Percentiles rank a stretch among this genome's conserved stretches.
Conservation (phyloP, 257 asterid species). For the Fraxinus americana region DNA sequence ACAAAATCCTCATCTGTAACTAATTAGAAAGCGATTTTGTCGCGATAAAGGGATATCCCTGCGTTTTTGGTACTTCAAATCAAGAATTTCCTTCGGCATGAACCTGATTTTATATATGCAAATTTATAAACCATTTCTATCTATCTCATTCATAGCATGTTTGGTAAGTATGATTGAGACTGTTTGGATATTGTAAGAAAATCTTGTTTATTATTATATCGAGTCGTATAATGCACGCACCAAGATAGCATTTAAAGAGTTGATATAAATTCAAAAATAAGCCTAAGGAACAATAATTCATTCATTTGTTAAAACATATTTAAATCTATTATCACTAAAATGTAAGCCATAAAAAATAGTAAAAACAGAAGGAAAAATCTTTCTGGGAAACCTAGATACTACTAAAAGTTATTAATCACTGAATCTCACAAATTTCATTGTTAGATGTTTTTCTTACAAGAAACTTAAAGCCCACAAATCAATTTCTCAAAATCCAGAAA, state of each 20-base stretch:
- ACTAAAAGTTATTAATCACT: background rate
- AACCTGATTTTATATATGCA: background rate
- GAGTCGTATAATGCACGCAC: too few species aligned
- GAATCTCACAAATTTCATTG: slow-evolving; percentile 17
- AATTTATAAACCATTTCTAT: background rate
- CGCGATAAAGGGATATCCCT: slow-evolving; percentile 53
- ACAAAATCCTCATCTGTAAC: slow-evolving; percentile 30
- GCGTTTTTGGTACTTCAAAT: slow-evolving; percentile 43
- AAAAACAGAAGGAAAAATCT: background rate
- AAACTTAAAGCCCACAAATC: slow-evolving; percentile 42
- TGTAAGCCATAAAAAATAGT: background rate
- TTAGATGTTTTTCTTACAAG: slow-evolving; percentile 30
- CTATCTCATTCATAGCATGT: background rate
- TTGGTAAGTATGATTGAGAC: too few species aligned
- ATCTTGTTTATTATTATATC: background rate
- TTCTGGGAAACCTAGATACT: background rate
- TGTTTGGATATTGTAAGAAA: too few species aligned
- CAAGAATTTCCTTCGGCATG: background rate
- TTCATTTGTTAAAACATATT: background rate
- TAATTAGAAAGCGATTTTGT: slow-evolving; percentile 43
- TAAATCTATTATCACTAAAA: too few species aligned
- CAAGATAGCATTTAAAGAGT: too few species aligned
- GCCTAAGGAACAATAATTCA: background rate
- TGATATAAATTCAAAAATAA: too few species aligned
- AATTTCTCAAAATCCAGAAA: slow-evolving; percentile 18